A percentile compares a stretch with the other conserved stretches of the same genome.
Evolutionary conservation across 2,329 filamentous ascomycete genomes (phyloP).

Genomic region (Acarospora socialis): DNA sequence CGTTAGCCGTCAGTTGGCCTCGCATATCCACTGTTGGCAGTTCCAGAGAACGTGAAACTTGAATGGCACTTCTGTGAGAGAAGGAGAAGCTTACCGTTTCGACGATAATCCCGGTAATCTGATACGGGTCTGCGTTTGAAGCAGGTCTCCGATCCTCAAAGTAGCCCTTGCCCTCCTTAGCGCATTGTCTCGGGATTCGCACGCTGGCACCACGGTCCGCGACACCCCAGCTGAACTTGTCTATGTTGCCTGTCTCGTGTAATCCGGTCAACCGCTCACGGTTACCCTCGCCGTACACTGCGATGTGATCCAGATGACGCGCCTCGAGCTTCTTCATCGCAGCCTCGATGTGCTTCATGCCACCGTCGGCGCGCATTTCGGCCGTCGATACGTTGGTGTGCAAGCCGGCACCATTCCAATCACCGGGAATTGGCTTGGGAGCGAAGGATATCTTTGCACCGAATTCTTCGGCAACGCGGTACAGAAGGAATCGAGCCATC

Average conservation of each 20-base stretch:
- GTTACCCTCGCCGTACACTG: slow-evolving; percentile 92
- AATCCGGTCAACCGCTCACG: slow-evolving; percentile 81
- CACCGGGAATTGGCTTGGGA: slow-evolving; percentile 87
- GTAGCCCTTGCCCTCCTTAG: slow-evolving; percentile 83
- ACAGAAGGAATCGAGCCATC: slow-evolving; percentile 78
- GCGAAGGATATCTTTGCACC: slow-evolving; percentile 89
- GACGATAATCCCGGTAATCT: slow-evolving; percentile 67
- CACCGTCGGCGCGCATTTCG: slow-evolving; percentile 77
- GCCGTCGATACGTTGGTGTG: slow-evolving; percentile 89
- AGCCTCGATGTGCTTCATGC: slow-evolving; percentile 88
- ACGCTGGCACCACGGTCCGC: slow-evolving; percentile 93
- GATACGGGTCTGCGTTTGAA: slow-evolving; percentile 78
- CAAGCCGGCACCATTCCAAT: slow-evolving; percentile 94
- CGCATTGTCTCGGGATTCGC: slow-evolving; percentile 75
- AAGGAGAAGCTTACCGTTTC: slow-evolving; percentile 40
- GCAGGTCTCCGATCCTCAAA: slow-evolving; percentile 77
- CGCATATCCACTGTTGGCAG: too few species aligned
- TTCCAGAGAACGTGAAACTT: slow-evolving; percentile 1
- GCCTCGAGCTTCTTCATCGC: slow-evolving; percentile 71
- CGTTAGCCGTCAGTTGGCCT: too few species aligned
- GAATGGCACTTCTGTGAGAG: background rate
- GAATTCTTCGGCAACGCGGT: slow-evolving; percentile 90
- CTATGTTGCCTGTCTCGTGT: slow-evolving; percentile 89
- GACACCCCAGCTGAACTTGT: slow-evolving; percentile 85
- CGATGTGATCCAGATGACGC: slow-evolving; percentile 72